A percentile compares a stretch with the other conserved stretches of the same genome.
These are phyloP conservation scores for Exophiala alcalophila DNA, from an alignment of 2,329 filamentous ascomycete species.

Conservation along the genomic window DNA sequence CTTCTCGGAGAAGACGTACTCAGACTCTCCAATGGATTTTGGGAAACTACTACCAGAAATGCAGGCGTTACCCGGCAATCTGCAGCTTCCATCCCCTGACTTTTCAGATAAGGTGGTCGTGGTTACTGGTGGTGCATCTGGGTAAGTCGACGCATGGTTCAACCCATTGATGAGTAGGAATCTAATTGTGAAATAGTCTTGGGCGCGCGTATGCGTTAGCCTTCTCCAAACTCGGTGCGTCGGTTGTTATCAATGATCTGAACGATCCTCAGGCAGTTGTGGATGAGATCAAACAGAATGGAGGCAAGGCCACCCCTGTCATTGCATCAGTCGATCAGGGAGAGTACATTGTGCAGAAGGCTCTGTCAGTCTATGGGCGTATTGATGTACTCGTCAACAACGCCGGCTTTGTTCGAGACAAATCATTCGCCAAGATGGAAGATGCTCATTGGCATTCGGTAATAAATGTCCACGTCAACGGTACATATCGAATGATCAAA, in stretches of 20 bases:
- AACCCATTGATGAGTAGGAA: no score
- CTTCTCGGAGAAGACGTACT: slow-evolving; percentile 79
- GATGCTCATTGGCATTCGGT: slow-evolving; percentile 89
- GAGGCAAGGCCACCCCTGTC: slow-evolving; percentile 84
- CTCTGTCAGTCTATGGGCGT: slow-evolving; percentile 86
- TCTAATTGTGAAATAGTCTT: slow-evolving; percentile 77
- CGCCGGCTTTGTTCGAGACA: slow-evolving; percentile 93
- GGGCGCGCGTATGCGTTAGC: slow-evolving; percentile 85
- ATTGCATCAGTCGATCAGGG: slow-evolving; percentile 93
- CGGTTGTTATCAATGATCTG: slow-evolving; percentile 89
- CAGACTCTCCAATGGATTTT: slow-evolving; percentile 81
- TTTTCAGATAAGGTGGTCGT: slow-evolving; percentile 13
- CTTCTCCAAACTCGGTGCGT: slow-evolving; percentile 77
- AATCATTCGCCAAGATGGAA: slow-evolving; percentile 96
- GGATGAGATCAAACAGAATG: slow-evolving; percentile 81
- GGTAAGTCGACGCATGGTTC: slow-evolving; percentile 41
- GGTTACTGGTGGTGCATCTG: slow-evolving; percentile 16
- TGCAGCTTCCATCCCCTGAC: slow-evolving; percentile 60
- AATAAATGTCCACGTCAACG: slow-evolving; percentile 83
- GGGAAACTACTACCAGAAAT: slow-evolving; percentile 78
- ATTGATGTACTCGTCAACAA: slow-evolving; percentile 97
- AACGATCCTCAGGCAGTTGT: slow-evolving; percentile 85
- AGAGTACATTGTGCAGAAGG: slow-evolving; percentile 81
- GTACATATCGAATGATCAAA: slow-evolving; percentile 94
- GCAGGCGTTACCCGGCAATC: slow-evolving; percentile 66